Evolutionary conservation across 768 basidiomycete species (phyloP).

Genomic region (Boletus eberwhitei): DNA sequence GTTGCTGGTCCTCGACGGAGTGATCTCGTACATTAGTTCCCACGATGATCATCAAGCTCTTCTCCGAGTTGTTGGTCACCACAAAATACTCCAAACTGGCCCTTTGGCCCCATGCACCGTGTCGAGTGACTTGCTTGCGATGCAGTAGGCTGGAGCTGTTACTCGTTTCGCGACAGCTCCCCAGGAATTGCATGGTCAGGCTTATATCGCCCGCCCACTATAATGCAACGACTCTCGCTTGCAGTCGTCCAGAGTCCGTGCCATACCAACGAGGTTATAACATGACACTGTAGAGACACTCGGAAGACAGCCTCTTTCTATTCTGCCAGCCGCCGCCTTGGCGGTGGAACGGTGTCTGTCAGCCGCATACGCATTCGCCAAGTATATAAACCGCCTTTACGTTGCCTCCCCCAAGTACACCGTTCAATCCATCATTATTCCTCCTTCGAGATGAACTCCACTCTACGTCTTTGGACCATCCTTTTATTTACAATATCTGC

Average conservation of each 20-base stretch:
- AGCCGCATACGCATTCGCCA: slow-evolving; percentile 9
- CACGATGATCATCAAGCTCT: not conserved
- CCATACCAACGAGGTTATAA: not conserved
- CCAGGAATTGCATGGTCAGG: not conserved
- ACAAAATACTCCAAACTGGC: not conserved
- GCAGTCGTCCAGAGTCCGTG: not conserved
- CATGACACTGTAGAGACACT: not conserved
- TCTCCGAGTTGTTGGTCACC: too few species aligned
- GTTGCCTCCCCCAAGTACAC: not conserved
- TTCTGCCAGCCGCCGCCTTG: slow-evolving; percentile 3
- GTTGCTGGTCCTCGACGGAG: too few species aligned
- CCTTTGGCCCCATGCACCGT: too few species aligned
- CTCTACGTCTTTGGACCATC: not conserved
- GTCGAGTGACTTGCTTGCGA: not conserved
- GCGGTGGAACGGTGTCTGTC: slow-evolving; percentile 1
- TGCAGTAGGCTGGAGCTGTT: too few species aligned
- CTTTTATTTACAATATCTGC: not conserved
- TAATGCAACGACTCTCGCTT: not conserved
- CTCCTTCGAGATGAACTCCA: slow-evolving; percentile 6
- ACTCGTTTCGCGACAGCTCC: not conserved
- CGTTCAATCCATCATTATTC: not conserved
- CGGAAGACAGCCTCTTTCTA: not conserved
- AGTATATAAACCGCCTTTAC: slow-evolving; percentile 5
- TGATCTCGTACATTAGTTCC: not conserved
- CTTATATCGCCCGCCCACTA: not conserved